Percentiles rank a stretch among this genome's conserved stretches.
Evolutionary conservation across 129 eudicot genomes (phyloP).

Genomic region (Chrysanthemum lavandulifolium): DNA sequence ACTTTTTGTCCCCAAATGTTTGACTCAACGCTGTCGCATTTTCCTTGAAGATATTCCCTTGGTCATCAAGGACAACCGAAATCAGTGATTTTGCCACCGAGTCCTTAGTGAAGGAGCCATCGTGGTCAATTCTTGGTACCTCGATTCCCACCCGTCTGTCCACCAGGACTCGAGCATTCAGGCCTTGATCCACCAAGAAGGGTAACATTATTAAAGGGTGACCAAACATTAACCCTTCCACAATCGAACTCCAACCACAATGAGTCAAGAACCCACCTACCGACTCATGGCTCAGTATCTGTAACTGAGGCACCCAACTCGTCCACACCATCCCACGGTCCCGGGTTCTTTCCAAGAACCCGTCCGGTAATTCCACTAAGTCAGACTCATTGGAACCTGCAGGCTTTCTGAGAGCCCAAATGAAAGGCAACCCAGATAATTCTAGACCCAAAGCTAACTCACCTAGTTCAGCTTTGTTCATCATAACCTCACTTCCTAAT

Average conservation of each 20-base stretch:
- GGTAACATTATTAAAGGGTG: conserved; percentile 38
- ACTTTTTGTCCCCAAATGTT: conserved; percentile 12
- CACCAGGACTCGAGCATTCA: conserved; percentile 25
- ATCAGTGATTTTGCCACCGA: conserved; percentile 29
- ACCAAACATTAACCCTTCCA: conserved; percentile 37
- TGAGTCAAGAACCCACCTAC: conserved; percentile 50
- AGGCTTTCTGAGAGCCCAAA: conserved; percentile 45
- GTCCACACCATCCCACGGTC: conserved; percentile 39
- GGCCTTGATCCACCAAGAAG: conserved; percentile 38
- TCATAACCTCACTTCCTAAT: conserved; percentile 43
- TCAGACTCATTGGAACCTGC: conserved; percentile 7
- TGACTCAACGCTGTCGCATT: conserved; percentile 26
- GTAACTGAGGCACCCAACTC: conserved; percentile 50
- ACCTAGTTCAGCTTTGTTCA: conserved; percentile 23
- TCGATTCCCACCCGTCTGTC: conserved; percentile 28
- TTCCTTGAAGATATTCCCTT: conserved; percentile 34
- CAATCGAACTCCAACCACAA: conserved; percentile 36
- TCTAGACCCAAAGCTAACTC: conserved; percentile 57
- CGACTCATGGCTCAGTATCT: conserved; percentile 44
- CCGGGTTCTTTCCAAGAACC: conserved; percentile 28
- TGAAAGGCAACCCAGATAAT: conserved; percentile 50
- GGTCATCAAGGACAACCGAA: conserved; percentile 26
- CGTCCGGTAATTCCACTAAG: conserved; percentile 29
- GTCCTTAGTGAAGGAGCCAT: conserved; percentile 37
- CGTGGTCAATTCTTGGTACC: conserved; percentile 30